Conservation (phyloP, 768 basidiomycete genomes). For the Thelephora aurantiotincta region DNA sequence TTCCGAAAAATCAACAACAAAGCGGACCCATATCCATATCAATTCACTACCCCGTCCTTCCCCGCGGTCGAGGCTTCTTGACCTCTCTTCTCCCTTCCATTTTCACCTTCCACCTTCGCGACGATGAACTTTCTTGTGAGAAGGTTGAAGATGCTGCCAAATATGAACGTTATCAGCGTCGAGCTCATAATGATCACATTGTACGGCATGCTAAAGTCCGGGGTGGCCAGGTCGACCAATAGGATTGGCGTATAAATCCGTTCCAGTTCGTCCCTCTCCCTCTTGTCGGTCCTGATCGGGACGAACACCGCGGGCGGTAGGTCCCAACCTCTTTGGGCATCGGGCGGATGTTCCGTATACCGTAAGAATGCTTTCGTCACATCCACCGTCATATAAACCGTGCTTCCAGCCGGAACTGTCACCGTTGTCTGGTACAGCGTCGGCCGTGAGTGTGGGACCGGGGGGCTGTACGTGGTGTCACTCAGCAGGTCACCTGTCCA, state of each 20-base stretch:
- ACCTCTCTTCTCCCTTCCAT: background rate
- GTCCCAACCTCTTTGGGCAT: constrained; percentile 92
- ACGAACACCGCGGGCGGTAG: constrained; percentile 75
- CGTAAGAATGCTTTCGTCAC: constrained; percentile 76
- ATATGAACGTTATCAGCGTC: constrained; percentile 82
- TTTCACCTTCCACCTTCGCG: constrained; percentile 17
- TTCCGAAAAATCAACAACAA: too few species aligned
- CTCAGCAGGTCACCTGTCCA: constrained; percentile 46
- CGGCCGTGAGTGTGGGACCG: constrained; percentile 57
- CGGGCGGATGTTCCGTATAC: constrained; percentile 93
- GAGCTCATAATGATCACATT: constrained; percentile 97
- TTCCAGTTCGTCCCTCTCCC: constrained; percentile 6
- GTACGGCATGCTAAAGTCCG: constrained; percentile 99
- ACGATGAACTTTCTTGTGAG: constrained; percentile 74
- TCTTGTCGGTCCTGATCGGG: constrained; percentile 14
- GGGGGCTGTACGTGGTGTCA: constrained; percentile 51
- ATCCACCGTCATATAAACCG: constrained; percentile 52
- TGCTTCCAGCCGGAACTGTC: constrained; percentile 52
- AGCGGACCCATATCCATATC: background rate
- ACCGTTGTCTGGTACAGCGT: constrained; percentile 64
- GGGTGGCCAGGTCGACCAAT: constrained; percentile 90
- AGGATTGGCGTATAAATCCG: constrained; percentile 71
- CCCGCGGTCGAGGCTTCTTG: background rate
- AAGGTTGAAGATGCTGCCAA: constrained; percentile 84
- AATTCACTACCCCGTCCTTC: background rate